Percentiles rank a stretch among this genome's conserved stretches.
Conservation (phyloP, 2,329 filamentous ascomycete genomes). For the Cordyceps fumosorosea region DNA sequence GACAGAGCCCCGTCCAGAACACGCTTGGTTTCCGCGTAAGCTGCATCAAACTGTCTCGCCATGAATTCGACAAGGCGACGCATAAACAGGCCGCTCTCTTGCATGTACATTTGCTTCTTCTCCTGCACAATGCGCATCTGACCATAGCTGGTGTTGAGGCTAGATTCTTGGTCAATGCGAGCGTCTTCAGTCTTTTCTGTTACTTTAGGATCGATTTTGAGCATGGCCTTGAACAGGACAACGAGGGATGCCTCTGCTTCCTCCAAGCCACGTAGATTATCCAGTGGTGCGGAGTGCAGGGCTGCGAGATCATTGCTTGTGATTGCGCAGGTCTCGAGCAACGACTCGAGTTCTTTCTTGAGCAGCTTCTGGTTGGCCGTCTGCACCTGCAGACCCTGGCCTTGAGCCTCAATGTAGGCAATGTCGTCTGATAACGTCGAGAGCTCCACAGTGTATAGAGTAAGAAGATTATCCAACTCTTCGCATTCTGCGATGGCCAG, state of each 20-base stretch:
- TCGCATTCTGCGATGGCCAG: conserved; percentile 91
- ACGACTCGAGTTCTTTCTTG: conserved; percentile 77
- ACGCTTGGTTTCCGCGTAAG: conserved; percentile 63
- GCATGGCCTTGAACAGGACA: conserved; percentile 83
- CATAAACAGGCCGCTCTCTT: conserved; percentile 70
- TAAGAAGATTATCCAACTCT: conserved; percentile 88
- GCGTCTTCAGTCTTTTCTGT: conserved; percentile 45
- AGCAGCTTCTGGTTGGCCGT: conserved; percentile 94
- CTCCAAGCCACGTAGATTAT: conserved; percentile 62
- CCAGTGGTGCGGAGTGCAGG: conserved; percentile 66
- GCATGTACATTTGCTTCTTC: conserved; percentile 83
- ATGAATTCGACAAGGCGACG: conserved; percentile 76
- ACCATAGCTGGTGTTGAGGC: conserved; percentile 67
- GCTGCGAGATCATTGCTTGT: conserved; percentile 67
- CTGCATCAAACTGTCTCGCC: conserved; percentile 69
- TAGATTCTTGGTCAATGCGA: conserved; percentile 35
- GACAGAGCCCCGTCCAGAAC: conserved; percentile 54
- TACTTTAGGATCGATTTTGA: conserved; percentile 82
- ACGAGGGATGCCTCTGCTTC: conserved; percentile 73
- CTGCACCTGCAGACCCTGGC: conserved; percentile 93
- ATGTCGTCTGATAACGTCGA: conserved; percentile 93
- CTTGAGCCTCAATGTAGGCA: conserved; percentile 93
- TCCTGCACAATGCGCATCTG: conserved; percentile 92
- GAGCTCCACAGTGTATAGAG: conserved; percentile 89
- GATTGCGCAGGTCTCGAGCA: conserved; percentile 89